phyloP scores from a whole-genome alignment of 805 yeast genomes.

The Candida cerambycidarum region DNA sequence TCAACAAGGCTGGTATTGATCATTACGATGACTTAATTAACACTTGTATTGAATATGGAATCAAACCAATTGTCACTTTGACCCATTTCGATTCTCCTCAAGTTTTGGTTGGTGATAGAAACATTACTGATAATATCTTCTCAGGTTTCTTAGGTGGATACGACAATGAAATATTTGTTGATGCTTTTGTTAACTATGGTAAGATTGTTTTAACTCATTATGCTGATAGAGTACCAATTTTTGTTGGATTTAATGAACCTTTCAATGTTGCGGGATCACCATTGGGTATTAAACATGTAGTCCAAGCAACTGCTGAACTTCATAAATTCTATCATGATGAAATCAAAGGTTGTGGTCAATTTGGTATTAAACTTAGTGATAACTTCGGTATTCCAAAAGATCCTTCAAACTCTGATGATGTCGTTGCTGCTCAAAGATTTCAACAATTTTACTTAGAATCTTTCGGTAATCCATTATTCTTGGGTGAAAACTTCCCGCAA shows the following conservation, averaged over 20 bases:
- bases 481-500: slow-evolving; percentile 29
- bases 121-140: not conserved
- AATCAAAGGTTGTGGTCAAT: slow-evolving; percentile 22
- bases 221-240: slow-evolving; percentile 28
- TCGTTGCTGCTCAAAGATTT: slow-evolving; percentile 24
- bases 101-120: slow-evolving; percentile 1
- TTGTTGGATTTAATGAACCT: slow-evolving; percentile 35
- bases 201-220: slow-evolving; percentile 27
- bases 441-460: slow-evolving; percentile 24
- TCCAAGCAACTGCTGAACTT: slow-evolving; percentile 24
- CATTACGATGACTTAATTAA: slow-evolving; percentile 23
- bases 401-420: slow-evolving; percentile 20
- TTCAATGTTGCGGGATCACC: slow-evolving; percentile 20
- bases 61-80: slow-evolving; percentile 30
- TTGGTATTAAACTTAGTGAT: slow-evolving; percentile 26
- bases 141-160: slow-evolving; percentile 22
- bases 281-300: slow-evolving; percentile 22
- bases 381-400: slow-evolving; percentile 28
- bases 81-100: slow-evolving; percentile 35
- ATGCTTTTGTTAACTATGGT: slow-evolving; percentile 32
- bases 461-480: slow-evolving; percentile 30
- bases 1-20: slow-evolving; percentile 27
- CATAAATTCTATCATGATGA: slow-evolving; percentile 24
- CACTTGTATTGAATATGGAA: slow-evolving; percentile 20
- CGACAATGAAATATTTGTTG: slow-evolving; percentile 23